Evolutionary conservation across 495 filamentous ascomycete species (phyloP), one percentile per base, ranked within the genome.

Genomic region (Neurospora sp.): DNA sequence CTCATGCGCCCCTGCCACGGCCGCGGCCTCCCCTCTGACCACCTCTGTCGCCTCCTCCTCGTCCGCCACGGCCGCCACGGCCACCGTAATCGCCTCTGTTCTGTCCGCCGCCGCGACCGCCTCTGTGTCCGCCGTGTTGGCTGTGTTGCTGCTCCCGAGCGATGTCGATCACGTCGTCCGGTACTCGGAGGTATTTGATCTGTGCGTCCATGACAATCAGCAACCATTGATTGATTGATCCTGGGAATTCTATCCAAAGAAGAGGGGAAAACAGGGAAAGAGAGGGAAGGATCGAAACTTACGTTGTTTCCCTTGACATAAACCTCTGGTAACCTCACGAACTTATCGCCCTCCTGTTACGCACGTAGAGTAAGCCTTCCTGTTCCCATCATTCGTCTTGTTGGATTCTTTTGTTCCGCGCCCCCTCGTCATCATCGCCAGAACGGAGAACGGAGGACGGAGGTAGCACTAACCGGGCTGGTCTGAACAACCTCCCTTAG

Each of bases 261-360:
- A 18, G 27, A 35, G 53, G 5, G 2, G 16, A 11, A 7, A 2
- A n/a, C 16, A 20, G 27, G 12, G 11, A 27, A 18, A 27, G 14
- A 9, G 16, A 18, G n/a, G 27, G 27, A 16, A 22, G 10, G 35
- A 27, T 8, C n/a, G 27, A 44, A 71, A 82, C 89, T 70, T 84
- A 98, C 96, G 80, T 98, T 98, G 81, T 97, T 99, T 68, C 96
- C 96, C 75, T 96, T 90, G 46, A 99, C 92, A 81, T 99, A 99
- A 68, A 95, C 94, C 80, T 99, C 96, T 35, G 93, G 91, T 77
- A 98, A 82, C 76, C 92, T 87, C 79, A 92, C 92, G 82, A 99
- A 99, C 74, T 91, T 93, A 80, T 98, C 94, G 41, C 94, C 96
- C 73, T 98, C 96, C 88, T 89, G 72, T 35, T 65, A 22, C 3